Conservation (phyloP, 2,329 filamentous ascomycete species). For the Neobulgaria alba region DNA sequence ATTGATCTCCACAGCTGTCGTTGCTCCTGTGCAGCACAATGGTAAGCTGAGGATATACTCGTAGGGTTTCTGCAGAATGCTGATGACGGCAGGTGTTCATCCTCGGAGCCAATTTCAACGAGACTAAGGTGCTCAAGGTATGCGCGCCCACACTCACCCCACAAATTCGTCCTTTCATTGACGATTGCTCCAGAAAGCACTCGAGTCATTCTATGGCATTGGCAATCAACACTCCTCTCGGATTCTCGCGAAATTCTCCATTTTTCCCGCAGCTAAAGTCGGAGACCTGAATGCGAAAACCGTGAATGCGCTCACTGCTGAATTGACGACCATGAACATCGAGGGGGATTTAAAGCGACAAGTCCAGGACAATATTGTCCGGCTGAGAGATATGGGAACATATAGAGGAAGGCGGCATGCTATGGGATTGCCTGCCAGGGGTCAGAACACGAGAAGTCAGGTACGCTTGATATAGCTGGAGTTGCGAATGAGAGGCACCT, state of each 20-base stretch:
- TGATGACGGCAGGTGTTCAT: constrained; percentile 54
- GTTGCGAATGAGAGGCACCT: neutral
- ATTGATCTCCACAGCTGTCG: constrained; percentile 3
- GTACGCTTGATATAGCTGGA: constrained; percentile 33
- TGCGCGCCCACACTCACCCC: constrained; percentile 1
- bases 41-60: constrained; percentile 12
- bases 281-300: constrained; percentile 67
- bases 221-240: constrained; percentile 60
- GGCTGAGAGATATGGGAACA: constrained; percentile 82
- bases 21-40: constrained; percentile 13
- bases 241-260: constrained; percentile 81
- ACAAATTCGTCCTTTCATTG: neutral
- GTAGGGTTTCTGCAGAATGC: neutral
- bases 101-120: constrained; percentile 76
- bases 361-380: constrained; percentile 74
- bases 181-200: constrained; percentile 48
- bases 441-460: constrained; percentile 79
- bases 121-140: constrained; percentile 77
- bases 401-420: constrained; percentile 87
- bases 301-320: constrained; percentile 71
- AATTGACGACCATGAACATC: constrained; percentile 85
- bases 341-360: constrained; percentile 78
- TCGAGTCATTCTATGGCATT: constrained; percentile 81
- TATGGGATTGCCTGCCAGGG: constrained; percentile 83
- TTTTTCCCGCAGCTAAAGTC: constrained; percentile 75